Evolutionary conservation across 306 rosid genomes (phyloP), one percentile per base, ranked within the genome.

Genomic region (Cotoneaster glaucophyllus): DNA sequence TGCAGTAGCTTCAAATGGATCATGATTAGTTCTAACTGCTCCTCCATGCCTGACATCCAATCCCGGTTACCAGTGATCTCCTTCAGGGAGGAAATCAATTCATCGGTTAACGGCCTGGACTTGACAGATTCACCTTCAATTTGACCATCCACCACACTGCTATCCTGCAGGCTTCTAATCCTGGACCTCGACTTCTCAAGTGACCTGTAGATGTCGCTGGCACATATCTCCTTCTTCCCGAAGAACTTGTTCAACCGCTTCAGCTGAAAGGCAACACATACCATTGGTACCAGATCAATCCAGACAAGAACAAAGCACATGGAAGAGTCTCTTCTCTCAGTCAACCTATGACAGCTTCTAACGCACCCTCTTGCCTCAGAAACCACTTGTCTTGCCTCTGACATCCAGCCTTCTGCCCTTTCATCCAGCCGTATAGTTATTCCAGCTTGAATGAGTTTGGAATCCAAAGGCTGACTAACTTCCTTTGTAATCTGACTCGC

Each of bases 1-100:
- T 48, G 29, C 24, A 78, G 64, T 14, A 78, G 56, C 50, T 7
- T 10, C 14, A 70, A 25, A 22, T 78, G 63, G 64, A 78, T 69
- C 3, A 28, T 37, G 15, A 44, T 10, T 8, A 29, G 26, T 11
- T 21, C 14, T 3, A 77, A 24, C 26, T 67, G 66, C 19, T 54
- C 74, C 6, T 2, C 58, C 52, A 67, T 24, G 44, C 67, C 74
- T 8, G 24, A 6, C 7, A 22, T 12, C 72, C 52, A 28, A 2
- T 5, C 3, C 18, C 41, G 11, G 6, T 25, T n/a, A n/a, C 3
- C 21, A 24, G 8, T 24, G 21, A 14, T 26, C 24, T 6, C 34
- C 22, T 45, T 37, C 25, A 31, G 45, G 11, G 64, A 12, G 26
- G 45, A 12, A 21, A 52, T 26, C 50, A n/a, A 31, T 8, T 18